Base-by-base conservation (phyloP, 2,329 filamentous ascomycete genomes). In the Neoascochyta sp. region DNA sequence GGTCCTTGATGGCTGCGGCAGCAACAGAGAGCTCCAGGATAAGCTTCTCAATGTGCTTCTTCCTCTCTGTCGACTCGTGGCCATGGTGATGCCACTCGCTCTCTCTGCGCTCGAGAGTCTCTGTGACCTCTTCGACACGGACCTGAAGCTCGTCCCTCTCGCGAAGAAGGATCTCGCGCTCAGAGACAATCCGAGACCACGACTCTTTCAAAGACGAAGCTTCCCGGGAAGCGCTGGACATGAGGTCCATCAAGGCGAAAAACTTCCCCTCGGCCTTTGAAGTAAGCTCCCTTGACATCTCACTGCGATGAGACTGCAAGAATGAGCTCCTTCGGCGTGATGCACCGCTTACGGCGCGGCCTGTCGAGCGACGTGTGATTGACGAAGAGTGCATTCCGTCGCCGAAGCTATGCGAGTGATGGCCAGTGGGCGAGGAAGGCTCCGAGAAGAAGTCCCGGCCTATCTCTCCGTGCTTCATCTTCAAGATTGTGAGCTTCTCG, bases 231-330 rank as follows among this genome's bases (percentile, higher is more conserved):
- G 47, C 45, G 16, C 36, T 47, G 7, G 49, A 45, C 39, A 53
- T 54, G 8, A 52, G 47, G 10, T 54, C 49, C 39, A 54, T 51
- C 10, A 54, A 24, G n/a, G 49, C 42, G 26, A 53, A 52, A 34
- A 54, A 51, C 27, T 52, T 52, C 8, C 43, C 40, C 22, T 53
- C 46, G 3, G 51, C 47, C 29, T 52, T 25, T 1, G 39, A 41
- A n/a, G 47, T 47, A 21, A 53, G 45, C 21, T 54, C 49, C 18
- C 30, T 43, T 7, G 47, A 54, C 41, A 50, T 50, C 29, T 48
- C 41, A 25, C 41, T 46, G 11, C 45, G 49, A 29, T 54, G 47
- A 3, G 47, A 51, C 20, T 46, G 41, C 15, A 51, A 24, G 27
- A 52, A 54, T 4, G 39, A 46, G 31, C 41, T 50, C 9, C 43